phyloP scores from a whole-genome alignment of 306 rosid species.

The Cucumis cinereus region DNA sequence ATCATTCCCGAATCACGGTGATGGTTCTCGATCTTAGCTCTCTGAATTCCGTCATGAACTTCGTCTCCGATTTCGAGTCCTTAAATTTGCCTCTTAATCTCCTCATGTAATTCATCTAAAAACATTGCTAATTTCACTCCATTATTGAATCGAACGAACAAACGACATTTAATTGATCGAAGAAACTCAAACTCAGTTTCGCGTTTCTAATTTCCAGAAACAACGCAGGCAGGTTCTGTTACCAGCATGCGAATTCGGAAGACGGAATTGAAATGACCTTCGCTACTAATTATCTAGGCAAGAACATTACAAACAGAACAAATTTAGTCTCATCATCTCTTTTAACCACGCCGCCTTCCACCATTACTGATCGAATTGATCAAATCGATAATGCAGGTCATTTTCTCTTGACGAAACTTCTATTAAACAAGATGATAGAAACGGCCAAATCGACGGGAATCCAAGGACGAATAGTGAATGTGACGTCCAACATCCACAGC shows the following conservation, averaged over 20 bases:
- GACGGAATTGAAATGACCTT: slow-evolving; percentile 91
- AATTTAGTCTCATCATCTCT: not conserved
- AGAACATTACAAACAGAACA: not conserved
- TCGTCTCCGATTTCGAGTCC: slow-evolving; percentile 43
- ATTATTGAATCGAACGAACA: not conserved
- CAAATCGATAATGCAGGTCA: slow-evolving; percentile 36
- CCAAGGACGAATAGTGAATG: slow-evolving; percentile 76
- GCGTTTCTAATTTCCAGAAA: slow-evolving; percentile 27
- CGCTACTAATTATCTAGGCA: slow-evolving; percentile 80
- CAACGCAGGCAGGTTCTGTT: slow-evolving; percentile 83
- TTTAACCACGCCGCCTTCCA: not conserved
- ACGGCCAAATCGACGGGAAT: slow-evolving; percentile 52
- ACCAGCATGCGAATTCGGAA: slow-evolving; percentile 50
- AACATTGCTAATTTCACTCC: slow-evolving; percentile 4
- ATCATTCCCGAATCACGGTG: slow-evolving; percentile 23
- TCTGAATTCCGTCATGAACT: slow-evolving; percentile 42
- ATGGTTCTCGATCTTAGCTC: slow-evolving; percentile 86
- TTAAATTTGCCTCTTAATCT: slow-evolving; percentile 61
- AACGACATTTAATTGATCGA: not conserved
- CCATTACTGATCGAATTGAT: not conserved
- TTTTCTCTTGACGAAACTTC: slow-evolving; percentile 62
- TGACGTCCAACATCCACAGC: slow-evolving; percentile 58
- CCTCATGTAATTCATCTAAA: slow-evolving; percentile 40
- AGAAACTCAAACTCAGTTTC: not conserved
- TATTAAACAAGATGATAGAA: slow-evolving; percentile 47